Conservation (phyloP, 805 yeast genomes). For the Metschnikowia kunwiensis region DNA sequence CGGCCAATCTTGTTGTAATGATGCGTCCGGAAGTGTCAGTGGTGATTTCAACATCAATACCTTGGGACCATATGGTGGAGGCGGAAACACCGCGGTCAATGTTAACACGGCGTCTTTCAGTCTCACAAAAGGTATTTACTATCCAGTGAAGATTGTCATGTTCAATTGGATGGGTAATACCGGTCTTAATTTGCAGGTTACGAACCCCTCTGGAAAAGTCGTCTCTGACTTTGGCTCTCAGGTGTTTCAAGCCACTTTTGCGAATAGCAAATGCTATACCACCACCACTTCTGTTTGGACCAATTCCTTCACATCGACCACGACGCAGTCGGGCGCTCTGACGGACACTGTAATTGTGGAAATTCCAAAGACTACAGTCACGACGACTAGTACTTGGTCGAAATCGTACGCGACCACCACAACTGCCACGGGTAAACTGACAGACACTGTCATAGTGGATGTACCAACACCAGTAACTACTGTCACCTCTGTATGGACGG, state of each 20-base stretch:
- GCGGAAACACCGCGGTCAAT: constrained; percentile 8
- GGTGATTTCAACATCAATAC: constrained; percentile 13
- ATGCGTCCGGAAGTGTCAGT: constrained; percentile 15
- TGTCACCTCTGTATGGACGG: constrained; percentile 9
- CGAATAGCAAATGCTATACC: constrained; percentile 6
- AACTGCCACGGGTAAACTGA: constrained; percentile 1
- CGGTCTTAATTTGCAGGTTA: constrained; percentile 10
- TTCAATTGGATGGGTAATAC: constrained; percentile 17
- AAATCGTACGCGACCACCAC: constrained; percentile 16
- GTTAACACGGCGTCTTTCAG: constrained; percentile 8
- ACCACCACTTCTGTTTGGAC: constrained; percentile 4
- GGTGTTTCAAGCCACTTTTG: constrained; percentile 11
- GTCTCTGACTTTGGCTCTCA: constrained; percentile 10
- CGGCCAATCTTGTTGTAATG: constrained; percentile 16
- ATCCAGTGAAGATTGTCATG: constrained; percentile 16
- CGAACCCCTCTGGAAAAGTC: constrained; percentile 5
- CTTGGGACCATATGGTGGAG: constrained; percentile 15
- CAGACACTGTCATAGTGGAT: constrained; percentile 8
- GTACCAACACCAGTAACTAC: constrained; percentile 13
- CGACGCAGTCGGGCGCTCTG: background rate
- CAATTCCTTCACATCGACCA: background rate
- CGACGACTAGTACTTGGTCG: constrained; percentile 16
- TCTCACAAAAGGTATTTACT: constrained; percentile 11
- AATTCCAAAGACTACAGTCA: constrained; percentile 16
- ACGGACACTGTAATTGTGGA: constrained; percentile 16